Evolutionary conservation across 495 filamentous ascomycete genomes (phyloP).

Genomic region (Podospora didyma): DNA sequence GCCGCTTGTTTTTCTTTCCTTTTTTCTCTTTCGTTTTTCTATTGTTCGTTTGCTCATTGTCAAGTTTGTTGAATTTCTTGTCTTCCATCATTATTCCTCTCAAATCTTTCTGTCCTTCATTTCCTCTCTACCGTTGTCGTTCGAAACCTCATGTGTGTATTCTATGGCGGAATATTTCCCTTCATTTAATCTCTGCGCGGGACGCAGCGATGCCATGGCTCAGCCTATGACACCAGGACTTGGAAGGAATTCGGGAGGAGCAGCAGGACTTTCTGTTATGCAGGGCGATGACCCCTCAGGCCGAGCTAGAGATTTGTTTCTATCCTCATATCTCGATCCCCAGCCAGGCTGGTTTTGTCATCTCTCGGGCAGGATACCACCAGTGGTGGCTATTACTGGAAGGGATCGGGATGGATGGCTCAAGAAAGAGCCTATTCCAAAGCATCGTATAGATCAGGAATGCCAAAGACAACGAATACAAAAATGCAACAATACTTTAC

Average conservation of each 20-base stretch:
- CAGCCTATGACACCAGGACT: neutral
- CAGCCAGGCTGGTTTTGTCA: slow-evolving; percentile 1
- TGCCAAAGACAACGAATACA: neutral
- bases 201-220: slow-evolving; percentile 18
- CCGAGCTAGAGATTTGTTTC: slow-evolving; percentile 2
- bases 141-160: slow-evolving; percentile 1
- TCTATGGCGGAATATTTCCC: neutral
- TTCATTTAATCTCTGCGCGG: slow-evolving; percentile 24
- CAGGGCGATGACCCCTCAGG: slow-evolving; percentile 10
- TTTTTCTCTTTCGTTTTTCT: slow-evolving; percentile 3
- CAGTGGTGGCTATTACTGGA: neutral
- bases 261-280: slow-evolving; percentile 7
- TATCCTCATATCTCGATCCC: slow-evolving; percentile 1
- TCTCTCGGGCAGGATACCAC: neutral
- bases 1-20: neutral
- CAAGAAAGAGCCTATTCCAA: neutral
- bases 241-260: slow-evolving; percentile 15
- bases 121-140: slow-evolving; percentile 6
- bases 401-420: neutral
- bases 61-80: neutral
- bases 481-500: neutral
- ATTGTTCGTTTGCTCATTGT: neutral
- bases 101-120: slow-evolving; percentile 3
- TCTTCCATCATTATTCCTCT: neutral
- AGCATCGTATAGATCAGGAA: neutral